phyloP scores from a whole-genome alignment of 106 monocot species.

The Apostasia ramifera region DNA sequence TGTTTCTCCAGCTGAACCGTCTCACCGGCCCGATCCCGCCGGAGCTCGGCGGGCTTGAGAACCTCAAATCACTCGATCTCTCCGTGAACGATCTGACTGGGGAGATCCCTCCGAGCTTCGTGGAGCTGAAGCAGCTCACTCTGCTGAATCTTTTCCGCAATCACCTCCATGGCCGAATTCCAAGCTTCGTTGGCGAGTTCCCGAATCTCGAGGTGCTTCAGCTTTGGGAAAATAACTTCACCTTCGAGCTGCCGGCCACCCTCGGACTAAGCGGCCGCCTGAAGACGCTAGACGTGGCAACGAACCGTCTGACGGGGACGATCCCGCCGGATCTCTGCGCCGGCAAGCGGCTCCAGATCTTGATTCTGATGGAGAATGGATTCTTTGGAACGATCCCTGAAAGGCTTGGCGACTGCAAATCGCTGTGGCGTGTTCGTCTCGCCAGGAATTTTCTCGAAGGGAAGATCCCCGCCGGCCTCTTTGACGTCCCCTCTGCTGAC shows the following conservation, averaged over 20 bases:
- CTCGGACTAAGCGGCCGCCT: slow-evolving; percentile 53
- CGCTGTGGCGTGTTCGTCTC: slow-evolving; percentile 50
- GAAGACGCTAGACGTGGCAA: slow-evolving; percentile 46
- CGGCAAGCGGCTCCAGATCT: slow-evolving; percentile 36
- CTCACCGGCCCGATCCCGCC: slow-evolving; percentile 56
- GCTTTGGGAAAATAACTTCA: slow-evolving; percentile 78
- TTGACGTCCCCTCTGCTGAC: slow-evolving; percentile 47
- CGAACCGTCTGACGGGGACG: slow-evolving; percentile 54
- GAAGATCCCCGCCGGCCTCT: slow-evolving; percentile 57
- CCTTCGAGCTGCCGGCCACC: slow-evolving; percentile 37
- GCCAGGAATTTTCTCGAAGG: slow-evolving; percentile 65
- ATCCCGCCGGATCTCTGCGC: slow-evolving; percentile 56
- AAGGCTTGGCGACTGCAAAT: slow-evolving; percentile 56
- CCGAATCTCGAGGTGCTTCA: slow-evolving; percentile 63
- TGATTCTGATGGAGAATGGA: slow-evolving; percentile 65
- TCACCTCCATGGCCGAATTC: slow-evolving; percentile 49
- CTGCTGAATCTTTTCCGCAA: slow-evolving; percentile 65
- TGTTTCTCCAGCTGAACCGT: slow-evolving; percentile 57
- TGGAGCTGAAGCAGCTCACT: slow-evolving; percentile 27
- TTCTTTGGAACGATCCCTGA: slow-evolving; percentile 71
- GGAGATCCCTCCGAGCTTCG: slow-evolving; percentile 48
- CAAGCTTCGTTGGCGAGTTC: slow-evolving; percentile 40
- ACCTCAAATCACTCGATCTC: slow-evolving; percentile 57
- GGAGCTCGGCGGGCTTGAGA: slow-evolving; percentile 42
- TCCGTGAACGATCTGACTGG: slow-evolving; percentile 80